These are phyloP conservation scores for Penicillium janthinellum DNA, from an alignment of 2,329 filamentous ascomycete genomes.

Conservation along the genomic window DNA sequence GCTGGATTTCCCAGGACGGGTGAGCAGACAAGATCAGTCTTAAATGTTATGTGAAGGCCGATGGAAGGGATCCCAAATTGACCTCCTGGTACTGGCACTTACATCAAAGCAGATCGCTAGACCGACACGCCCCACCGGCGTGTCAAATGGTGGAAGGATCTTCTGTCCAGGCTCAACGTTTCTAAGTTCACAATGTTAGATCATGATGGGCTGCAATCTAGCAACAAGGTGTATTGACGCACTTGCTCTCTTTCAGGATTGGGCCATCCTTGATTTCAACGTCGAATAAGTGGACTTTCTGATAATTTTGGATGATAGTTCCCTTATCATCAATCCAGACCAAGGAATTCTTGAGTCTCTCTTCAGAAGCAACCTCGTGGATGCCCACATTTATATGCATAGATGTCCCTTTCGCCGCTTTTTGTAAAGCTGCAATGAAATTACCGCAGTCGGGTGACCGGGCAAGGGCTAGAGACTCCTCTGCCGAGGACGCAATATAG, in stretches of 20 bases:
- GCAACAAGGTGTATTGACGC: slow-evolving; percentile 17
- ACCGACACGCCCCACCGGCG: slow-evolving; percentile 72
- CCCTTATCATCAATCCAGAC: slow-evolving; percentile 68
- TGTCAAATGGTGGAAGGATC: slow-evolving; percentile 71
- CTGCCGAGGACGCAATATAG: slow-evolving; percentile 73
- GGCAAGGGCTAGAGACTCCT: slow-evolving; percentile 71
- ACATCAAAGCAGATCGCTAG: slow-evolving; percentile 86
- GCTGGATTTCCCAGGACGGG: slow-evolving; percentile 34
- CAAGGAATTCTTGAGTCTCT: slow-evolving; percentile 63
- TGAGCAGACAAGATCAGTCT: not conserved
- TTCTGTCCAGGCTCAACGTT: slow-evolving; percentile 68
- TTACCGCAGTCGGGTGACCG: slow-evolving; percentile 64
- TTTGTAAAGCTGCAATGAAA: slow-evolving; percentile 75
- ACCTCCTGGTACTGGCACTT: slow-evolving; percentile 23
- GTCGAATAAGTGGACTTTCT: slow-evolving; percentile 92
- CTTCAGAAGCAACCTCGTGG: slow-evolving; percentile 67
- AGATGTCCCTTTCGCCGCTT: slow-evolving; percentile 63
- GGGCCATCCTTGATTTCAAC: slow-evolving; percentile 61
- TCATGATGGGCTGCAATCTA: not conserved
- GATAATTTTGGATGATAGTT: slow-evolving; percentile 66
- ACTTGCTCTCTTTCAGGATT: slow-evolving; percentile 62
- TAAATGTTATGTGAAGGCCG: not conserved
- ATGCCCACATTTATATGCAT: slow-evolving; percentile 84
- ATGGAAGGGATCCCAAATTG: not conserved
- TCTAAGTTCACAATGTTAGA: slow-evolving; percentile 25